A percentile compares a stretch with the other conserved stretches of the same genome.
Evolutionary conservation across 352 stramenopile genomes (phyloP).

Genomic region (Albugo candida): DNA sequence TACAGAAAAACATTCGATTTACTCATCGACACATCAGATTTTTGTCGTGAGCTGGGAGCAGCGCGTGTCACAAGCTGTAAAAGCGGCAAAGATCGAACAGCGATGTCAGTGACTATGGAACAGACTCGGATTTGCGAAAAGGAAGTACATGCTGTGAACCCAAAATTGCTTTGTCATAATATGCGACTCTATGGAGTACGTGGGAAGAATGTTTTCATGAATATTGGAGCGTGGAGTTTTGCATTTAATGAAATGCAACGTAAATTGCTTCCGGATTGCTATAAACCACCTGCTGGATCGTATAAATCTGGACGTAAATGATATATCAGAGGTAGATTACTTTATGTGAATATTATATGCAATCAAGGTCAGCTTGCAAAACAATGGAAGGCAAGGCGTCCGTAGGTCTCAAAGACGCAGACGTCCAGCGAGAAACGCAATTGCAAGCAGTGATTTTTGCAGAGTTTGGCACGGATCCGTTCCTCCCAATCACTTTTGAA

Average conservation of each 20-base stretch:
- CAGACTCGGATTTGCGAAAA: conserved; percentile 51
- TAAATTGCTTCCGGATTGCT: conserved; percentile 68
- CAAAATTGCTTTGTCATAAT: conserved; percentile 31
- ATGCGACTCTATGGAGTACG: conserved; percentile 62
- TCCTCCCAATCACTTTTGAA: conserved; percentile 77
- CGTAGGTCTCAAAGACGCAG: conserved; percentile 15
- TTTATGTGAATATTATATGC: no score
- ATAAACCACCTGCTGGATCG: conserved; percentile 58
- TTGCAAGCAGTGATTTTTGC: conserved; percentile 95
- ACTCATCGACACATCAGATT: conserved; percentile 66
- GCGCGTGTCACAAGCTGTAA: conserved; percentile 94
- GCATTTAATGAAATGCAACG: conserved; percentile 78
- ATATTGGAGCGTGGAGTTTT: conserved; percentile 65
- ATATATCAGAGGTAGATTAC: no score
- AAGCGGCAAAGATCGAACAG: conserved; percentile 94
- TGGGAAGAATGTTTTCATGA: conserved; percentile 66
- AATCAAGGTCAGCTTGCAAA: background rate
- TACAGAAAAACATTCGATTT: conserved; percentile 72
- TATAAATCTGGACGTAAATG: conserved; percentile 56
- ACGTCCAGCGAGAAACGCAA: conserved; percentile 79
- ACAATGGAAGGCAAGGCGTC: background rate
- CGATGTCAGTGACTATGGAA: conserved; percentile 94
- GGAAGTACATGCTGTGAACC: conserved; percentile 35
- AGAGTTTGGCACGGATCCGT: conserved; percentile 88
- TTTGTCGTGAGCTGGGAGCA: conserved; percentile 69